A percentile compares a stretch with the other conserved stretches of the same genome.
Evolutionary conservation across 805 yeast species (phyloP).

Genomic region (Scheffersomyces amazonensis): DNA sequence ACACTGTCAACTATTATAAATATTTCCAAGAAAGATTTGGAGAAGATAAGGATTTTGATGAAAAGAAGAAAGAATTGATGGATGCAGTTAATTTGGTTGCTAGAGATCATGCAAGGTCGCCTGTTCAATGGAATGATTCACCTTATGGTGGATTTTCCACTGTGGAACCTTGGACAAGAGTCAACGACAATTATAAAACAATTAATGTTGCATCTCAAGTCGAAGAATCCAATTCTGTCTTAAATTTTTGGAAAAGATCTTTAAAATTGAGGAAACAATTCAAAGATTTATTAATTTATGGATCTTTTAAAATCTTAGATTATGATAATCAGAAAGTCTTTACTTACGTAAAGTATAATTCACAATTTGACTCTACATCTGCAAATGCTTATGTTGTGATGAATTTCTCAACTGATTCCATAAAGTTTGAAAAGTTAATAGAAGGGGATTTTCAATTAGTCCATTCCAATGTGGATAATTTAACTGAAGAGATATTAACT

Average conservation of each 20-base stretch:
- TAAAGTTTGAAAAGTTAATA: conserved; percentile 25
- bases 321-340: conserved; percentile 40
- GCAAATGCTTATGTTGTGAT: conserved; percentile 40
- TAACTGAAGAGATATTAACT: conserved; percentile 21
- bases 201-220: conserved; percentile 48
- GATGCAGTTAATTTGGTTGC: conserved; percentile 37
- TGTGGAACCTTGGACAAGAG: conserved; percentile 51
- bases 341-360: conserved; percentile 27
- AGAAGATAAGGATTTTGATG: conserved; percentile 17
- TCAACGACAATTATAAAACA: conserved; percentile 47
- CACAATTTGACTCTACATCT: background rate
- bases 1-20: conserved; percentile 41
- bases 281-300: conserved; percentile 45
- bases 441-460: conserved; percentile 29
- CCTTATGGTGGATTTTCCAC: conserved; percentile 48
- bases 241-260: conserved; percentile 44
- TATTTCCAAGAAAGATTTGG: conserved; percentile 25
- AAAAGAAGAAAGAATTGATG: conserved; percentile 22
- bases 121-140: conserved; percentile 51
- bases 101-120: conserved; percentile 56
- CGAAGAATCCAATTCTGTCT: conserved; percentile 43
- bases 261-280: conserved; percentile 42
- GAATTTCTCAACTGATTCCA: conserved; percentile 38
- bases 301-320: conserved; percentile 43
- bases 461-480: conserved; percentile 22